These are phyloP conservation scores for Mortierella sp. DNA, from an alignment of 371 early-diverging fungal species.

Conservation along the genomic window DNA sequence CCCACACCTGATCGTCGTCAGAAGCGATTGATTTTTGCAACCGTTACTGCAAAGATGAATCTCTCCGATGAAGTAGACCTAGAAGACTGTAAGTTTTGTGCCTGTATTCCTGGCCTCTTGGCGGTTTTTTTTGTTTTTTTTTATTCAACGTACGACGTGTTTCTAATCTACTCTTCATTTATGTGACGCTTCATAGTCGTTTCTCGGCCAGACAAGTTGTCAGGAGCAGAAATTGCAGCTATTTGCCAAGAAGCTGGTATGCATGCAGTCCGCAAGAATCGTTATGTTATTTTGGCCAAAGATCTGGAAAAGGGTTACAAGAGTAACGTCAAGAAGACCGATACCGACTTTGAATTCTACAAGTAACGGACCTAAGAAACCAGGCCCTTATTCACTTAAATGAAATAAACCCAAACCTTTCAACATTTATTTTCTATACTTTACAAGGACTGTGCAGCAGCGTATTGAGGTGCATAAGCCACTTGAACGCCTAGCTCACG, in stretches of 20 bases:
- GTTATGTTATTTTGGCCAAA: slow-evolving; percentile 96
- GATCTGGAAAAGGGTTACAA: slow-evolving; percentile 99
- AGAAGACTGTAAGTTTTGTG: slow-evolving; percentile 89
- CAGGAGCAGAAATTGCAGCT: slow-evolving; percentile 99
- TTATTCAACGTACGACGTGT: neutral
- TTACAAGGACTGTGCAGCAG: slow-evolving; percentile 10
- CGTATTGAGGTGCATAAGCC: slow-evolving; percentile 74
- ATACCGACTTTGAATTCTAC: slow-evolving; percentile 97
- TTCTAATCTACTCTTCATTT: neutral
- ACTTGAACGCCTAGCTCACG: slow-evolving; percentile 70
- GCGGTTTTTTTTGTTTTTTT: slow-evolving; percentile 1
- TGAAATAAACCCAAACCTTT: neutral
- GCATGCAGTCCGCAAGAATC: slow-evolving; percentile 85
- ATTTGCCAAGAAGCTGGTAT: slow-evolving; percentile 99
- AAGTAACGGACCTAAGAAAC: slow-evolving; percentile 65
- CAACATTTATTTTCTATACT: neutral
- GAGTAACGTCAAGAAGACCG: slow-evolving; percentile 96
- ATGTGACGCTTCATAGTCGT: slow-evolving; percentile 73
- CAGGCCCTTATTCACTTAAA: no score
- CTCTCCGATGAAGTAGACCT: slow-evolving; percentile 97
- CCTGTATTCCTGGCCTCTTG: neutral
- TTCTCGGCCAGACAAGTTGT: slow-evolving; percentile 97
- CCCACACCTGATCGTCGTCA: slow-evolving; percentile 99
- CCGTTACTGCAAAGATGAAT: slow-evolving; percentile 99
- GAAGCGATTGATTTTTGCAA: slow-evolving; percentile 98